Base-by-base conservation (phyloP, 306 rosid genomes). In the Cucurbita moschata region DNA sequence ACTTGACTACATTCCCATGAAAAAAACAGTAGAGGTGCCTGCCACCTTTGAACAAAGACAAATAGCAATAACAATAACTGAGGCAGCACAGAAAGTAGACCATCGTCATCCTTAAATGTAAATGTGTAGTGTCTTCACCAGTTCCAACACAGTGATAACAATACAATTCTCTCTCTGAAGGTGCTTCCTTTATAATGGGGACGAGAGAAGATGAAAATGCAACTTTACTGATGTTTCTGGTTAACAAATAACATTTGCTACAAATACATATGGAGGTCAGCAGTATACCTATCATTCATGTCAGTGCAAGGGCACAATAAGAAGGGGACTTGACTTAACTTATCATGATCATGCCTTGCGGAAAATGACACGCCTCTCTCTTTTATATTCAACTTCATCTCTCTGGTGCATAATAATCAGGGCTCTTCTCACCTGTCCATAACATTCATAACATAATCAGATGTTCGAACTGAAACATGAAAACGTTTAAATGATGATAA, bases 381-480 rank as follows among this genome's bases (percentile, higher is more conserved):
- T 83, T 83, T 91, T 94, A 85, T 94, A 94, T 75, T 94, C 97
- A n/a, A 94, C 92, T 88, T 94, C 99, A 8, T 94, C 99, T 80
- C 97, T 88, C 84, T 91, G 99, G 83, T 94, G 99, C 99, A 94
- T 94, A 66, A 89, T 87, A 75, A 94, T 75, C 53, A 94, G 96
- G 71, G 99, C 99, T 83, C 97, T 89, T 83, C 99, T 89, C 72
- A 94, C 96, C 99, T 94, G 96, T 79, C 57, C 79, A 65, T 69
- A 46, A 62, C 65, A 73, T 16, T 57, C 1, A 21, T 16, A 55
- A 59, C 77, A 44, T 69, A 19, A 50, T 18, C 23, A 44, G 6
- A 62, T 37, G 49, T 13, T 35, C 26, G 66, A 74, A 75, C 56
- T 67, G 38, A 81, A 61, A 38, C 21, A 71, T 26, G 35, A 11